phyloP scores from a whole-genome alignment of 768 basidiomycete species.

The Rhodotorula taiwanensis region DNA sequence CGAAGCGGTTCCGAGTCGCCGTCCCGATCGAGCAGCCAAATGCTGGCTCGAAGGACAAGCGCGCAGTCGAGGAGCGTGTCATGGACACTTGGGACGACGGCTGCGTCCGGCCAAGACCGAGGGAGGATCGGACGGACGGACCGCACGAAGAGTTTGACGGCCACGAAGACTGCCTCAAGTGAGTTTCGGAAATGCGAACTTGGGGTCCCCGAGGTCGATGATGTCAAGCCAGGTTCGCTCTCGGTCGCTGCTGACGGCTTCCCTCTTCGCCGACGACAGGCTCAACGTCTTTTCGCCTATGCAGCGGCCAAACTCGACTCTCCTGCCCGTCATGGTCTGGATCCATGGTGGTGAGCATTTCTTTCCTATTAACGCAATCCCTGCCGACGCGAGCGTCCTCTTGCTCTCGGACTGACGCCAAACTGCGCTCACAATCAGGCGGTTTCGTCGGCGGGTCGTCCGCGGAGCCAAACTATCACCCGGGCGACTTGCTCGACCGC shows the following conservation, averaged over 20 bases:
- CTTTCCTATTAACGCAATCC: constrained; percentile 32
- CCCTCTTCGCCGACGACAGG: too few relatives aligned
- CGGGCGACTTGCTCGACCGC: constrained; percentile 25
- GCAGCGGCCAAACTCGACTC: constrained; percentile 11
- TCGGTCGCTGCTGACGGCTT: too few relatives aligned
- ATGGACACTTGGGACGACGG: constrained; percentile 24
- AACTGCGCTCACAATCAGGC: not conserved
- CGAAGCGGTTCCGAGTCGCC: constrained; percentile 17
- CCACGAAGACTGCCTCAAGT: constrained; percentile 35
- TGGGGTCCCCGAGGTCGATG: too few relatives aligned
- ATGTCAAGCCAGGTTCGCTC: not conserved
- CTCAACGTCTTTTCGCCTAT: constrained; percentile 29
- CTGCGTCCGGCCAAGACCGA: constrained; percentile 20
- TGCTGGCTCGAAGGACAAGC: too few relatives aligned
- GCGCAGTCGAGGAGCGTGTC: not conserved
- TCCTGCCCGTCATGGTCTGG: constrained; percentile 33
- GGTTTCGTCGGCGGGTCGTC: constrained; percentile 36
- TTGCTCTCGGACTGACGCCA: not conserved
- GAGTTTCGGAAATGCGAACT: not conserved
- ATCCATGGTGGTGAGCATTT: constrained; percentile 33
- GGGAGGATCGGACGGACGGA: constrained; percentile 17
- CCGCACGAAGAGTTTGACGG: constrained; percentile 23
- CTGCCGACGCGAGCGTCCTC: constrained; percentile 4
- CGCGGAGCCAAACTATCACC: constrained; percentile 21
- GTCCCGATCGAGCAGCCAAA: not conserved